Evolutionary conservation across 2,329 filamentous ascomycete species (phyloP).

Genomic region (Xylariales sp.): DNA sequence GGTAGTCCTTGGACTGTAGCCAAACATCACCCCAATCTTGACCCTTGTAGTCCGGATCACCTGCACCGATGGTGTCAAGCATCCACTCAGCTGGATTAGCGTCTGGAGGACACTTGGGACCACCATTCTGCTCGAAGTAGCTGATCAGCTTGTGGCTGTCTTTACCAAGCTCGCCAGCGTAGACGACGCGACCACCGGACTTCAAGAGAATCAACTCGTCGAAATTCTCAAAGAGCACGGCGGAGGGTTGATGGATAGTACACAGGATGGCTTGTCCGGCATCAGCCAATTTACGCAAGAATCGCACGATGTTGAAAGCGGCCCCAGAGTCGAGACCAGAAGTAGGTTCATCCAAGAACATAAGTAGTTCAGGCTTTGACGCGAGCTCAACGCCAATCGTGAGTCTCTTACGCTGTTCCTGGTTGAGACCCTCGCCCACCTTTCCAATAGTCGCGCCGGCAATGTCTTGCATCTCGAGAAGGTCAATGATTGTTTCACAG

Average conservation of each 20-base stretch:
- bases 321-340: slow-evolving; percentile 55
- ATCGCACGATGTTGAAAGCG: slow-evolving; percentile 57
- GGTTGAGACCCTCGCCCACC: slow-evolving; percentile 48
- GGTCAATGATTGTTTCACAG: slow-evolving; percentile 62
- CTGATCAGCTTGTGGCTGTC: slow-evolving; percentile 42
- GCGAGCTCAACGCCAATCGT: slow-evolving; percentile 55
- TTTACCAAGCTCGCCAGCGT: slow-evolving; percentile 48
- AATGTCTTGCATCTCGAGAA: slow-evolving; percentile 64
- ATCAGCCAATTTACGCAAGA: slow-evolving; percentile 57
- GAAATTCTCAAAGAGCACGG: slow-evolving; percentile 52
- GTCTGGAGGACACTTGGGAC: slow-evolving; percentile 38
- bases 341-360: slow-evolving; percentile 61
- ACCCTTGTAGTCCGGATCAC: slow-evolving; percentile 54
- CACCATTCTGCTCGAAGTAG: slow-evolving; percentile 50
- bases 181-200: slow-evolving; percentile 47
- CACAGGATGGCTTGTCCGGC: slow-evolving; percentile 55
- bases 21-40: slow-evolving; percentile 62
- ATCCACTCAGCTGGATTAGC: slow-evolving; percentile 53
- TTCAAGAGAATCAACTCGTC: slow-evolving; percentile 52
- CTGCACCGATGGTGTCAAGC: slow-evolving; percentile 54
- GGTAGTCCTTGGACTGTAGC: slow-evolving; percentile 46
- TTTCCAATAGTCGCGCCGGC: slow-evolving; percentile 61
- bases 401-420: slow-evolving; percentile 53
- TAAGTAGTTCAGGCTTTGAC: slow-evolving; percentile 53
- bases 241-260: slow-evolving; percentile 57